A percentile compares a stretch with the other conserved stretches of the same genome.
These are phyloP conservation scores for Leptodermis oblonga DNA, from an alignment of 257 asterid species.

Conservation along the genomic window DNA sequence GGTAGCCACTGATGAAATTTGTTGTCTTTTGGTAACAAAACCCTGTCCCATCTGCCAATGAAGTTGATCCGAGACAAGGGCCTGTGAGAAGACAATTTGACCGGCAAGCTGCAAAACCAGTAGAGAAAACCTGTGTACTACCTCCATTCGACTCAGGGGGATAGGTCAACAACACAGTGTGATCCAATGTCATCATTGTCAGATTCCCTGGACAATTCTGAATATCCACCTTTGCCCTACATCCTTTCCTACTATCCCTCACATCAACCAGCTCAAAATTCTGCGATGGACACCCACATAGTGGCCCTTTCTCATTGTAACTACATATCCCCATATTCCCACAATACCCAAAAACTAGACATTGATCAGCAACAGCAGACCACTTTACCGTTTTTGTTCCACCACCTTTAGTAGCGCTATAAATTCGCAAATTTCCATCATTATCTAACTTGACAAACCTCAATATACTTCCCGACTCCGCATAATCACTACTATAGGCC, in stretches of 20 bases:
- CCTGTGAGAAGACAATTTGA: constrained; percentile 43
- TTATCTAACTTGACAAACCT: constrained; percentile 58
- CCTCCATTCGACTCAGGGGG: constrained; percentile 32
- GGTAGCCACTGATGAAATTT: constrained; percentile 59
- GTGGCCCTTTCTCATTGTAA: constrained; percentile 53
- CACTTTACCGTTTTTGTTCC: constrained; percentile 42
- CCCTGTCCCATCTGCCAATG: constrained; percentile 85
- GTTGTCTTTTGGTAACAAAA: constrained; percentile 50
- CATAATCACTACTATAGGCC: constrained; percentile 70
- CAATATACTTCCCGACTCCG: constrained; percentile 40
- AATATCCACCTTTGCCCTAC: constrained; percentile 63
- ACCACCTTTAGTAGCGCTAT: constrained; percentile 51
- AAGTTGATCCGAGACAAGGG: constrained; percentile 59
- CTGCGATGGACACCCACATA: constrained; percentile 64
- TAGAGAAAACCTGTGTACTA: constrained; percentile 30
- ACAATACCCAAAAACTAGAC: constrained; percentile 74
- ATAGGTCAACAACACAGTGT: constrained; percentile 59
- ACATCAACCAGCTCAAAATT: constrained; percentile 57
- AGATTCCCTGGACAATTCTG: constrained; percentile 39
- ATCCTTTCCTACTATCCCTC: constrained; percentile 56
- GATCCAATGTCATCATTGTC: constrained; percentile 55
- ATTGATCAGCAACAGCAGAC: constrained; percentile 83
- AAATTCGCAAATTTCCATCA: constrained; percentile 81
- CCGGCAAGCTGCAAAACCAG: constrained; percentile 55
- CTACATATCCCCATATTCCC: constrained; percentile 80